Evolutionary conservation across 2,329 filamentous ascomycete species (phyloP).

Genomic region (Colletotrichum spaethianum): DNA sequence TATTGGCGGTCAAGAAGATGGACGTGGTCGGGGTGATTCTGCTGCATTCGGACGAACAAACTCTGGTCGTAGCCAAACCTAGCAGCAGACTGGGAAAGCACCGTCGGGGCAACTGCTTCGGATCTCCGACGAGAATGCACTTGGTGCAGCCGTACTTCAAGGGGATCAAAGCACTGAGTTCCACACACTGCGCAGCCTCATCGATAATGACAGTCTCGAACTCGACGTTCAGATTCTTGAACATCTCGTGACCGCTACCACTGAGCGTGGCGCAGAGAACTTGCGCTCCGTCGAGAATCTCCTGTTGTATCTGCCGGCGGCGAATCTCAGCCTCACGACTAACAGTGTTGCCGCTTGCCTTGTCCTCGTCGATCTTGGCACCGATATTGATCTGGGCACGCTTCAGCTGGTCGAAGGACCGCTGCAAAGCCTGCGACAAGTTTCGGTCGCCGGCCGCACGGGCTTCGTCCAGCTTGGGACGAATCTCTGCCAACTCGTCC

Average conservation of each 20-base stretch:
- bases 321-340: slow-evolving; percentile 89
- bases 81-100: slow-evolving; percentile 93
- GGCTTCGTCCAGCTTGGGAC: slow-evolving; percentile 79
- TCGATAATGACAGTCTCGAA: slow-evolving; percentile 99
- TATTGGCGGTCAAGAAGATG: slow-evolving; percentile 98
- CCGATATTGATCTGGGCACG: slow-evolving; percentile 81
- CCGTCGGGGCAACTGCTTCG: slow-evolving; percentile 97
- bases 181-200: slow-evolving; percentile 97
- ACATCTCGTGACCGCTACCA: slow-evolving; percentile 97
- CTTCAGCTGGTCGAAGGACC: slow-evolving; percentile 84
- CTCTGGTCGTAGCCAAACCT: slow-evolving; percentile 97
- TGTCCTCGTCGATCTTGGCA: slow-evolving; percentile 86
- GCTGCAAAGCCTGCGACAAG: slow-evolving; percentile 71
- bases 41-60: slow-evolving; percentile 98
- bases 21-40: slow-evolving; percentile 88
- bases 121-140: slow-evolving; percentile 97
- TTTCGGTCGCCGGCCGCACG: slow-evolving; percentile 61
- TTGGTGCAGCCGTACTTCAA: slow-evolving; percentile 98
- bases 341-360: slow-evolving; percentile 86
- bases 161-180: slow-evolving; percentile 95
- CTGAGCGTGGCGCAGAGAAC: slow-evolving; percentile 96
- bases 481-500: slow-evolving; percentile 78
- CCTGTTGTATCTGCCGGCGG: slow-evolving; percentile 87
- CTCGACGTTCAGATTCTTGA: slow-evolving; percentile 92
- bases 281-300: slow-evolving; percentile 91